These are phyloP conservation scores for Arabidopsis arenosa DNA, from an alignment of 345 rosid genomes.

Conservation along the genomic window DNA sequence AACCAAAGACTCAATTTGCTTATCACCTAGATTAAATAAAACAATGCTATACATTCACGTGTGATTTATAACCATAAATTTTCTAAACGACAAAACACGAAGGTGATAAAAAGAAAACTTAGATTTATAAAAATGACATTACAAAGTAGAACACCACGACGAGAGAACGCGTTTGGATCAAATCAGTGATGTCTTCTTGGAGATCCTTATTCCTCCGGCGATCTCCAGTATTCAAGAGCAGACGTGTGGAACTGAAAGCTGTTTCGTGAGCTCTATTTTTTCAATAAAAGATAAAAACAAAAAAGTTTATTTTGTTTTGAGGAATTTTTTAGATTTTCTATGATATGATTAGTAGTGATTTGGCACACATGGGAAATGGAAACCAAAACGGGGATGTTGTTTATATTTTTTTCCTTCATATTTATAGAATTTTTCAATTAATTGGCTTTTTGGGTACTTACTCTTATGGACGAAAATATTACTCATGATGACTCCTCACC, in stretches of 20 bases:
- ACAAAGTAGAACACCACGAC: constrained; percentile 25
- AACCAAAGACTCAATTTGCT: constrained; percentile 4
- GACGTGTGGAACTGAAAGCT: constrained; percentile 24
- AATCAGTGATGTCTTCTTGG: constrained; percentile 3
- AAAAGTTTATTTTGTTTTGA: constrained; percentile 1
- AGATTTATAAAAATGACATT: constrained; percentile 17
- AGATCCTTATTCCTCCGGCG: constrained; percentile 28
- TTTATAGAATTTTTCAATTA: background rate
- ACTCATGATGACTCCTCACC: constrained; percentile 17
- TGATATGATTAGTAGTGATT: constrained; percentile 29
- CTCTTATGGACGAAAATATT: background rate
- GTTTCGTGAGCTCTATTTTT: constrained; percentile 15
- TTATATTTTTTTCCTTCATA: background rate
- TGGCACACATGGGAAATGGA: background rate
- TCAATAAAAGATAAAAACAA: background rate
- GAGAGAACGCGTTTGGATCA: constrained; percentile 11
- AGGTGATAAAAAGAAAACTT: background rate
- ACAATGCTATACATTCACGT: constrained; percentile 22
- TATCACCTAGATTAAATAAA: constrained; percentile 15
- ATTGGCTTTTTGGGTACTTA: constrained; percentile 5
- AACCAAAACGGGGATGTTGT: constrained; percentile 10
- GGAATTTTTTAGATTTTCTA: constrained; percentile 1
- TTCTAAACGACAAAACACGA: constrained; percentile 19
- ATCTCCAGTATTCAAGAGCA: constrained; percentile 23
- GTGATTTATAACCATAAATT: background rate